Evolutionary conservation across 2,329 filamentous ascomycete genomes (phyloP), one percentile per base, ranked within the genome.

Genomic region (Penicillium sp.): DNA sequence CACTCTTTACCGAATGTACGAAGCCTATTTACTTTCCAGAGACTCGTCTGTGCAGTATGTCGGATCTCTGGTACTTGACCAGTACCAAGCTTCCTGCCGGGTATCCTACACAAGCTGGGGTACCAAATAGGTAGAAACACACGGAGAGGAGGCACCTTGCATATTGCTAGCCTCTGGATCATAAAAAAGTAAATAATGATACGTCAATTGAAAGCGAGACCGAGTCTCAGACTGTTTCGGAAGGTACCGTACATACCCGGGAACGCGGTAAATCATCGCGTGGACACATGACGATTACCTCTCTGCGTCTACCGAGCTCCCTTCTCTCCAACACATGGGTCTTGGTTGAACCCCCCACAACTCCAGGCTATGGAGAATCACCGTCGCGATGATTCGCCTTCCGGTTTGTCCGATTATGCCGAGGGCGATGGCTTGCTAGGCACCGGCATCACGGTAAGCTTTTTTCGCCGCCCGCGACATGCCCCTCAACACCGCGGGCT

Each of bases 401-500:
- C 74, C 52, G 70, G 73, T 58, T 66, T 69, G 53, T 75, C 71
- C 55, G 66, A 68, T 61, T 70, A 70, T 56, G 70, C 70, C 49
- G 74, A 76, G 53, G 72, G 72, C 47, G 74, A 77, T 47, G 71
- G 70, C 53, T 68, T 79, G 53, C 66, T 79, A 62, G 76, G 76
- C 47, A 76, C 75, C 53, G 76, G 76, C 50, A 65, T 79, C 49
- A 77, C 76, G 61, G 77, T 79, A 74, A 44, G 58, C 49, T 47
- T 48, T 57, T 60, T 53, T 49, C 52, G 45, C n/a, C 21, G 33
- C 34, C 39, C 6, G 21, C 49, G 29, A 34, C 45, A 33, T 36
- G 45, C 39, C 29, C 29, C 45, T 26, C 26, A 47, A 58, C 34
- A 42, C 57, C 52, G 49, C 49, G 51, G 34, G 28, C 42, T 45